Conservation (phyloP, 306 rosid genomes). For the Begonia fuchsioides region DNA sequence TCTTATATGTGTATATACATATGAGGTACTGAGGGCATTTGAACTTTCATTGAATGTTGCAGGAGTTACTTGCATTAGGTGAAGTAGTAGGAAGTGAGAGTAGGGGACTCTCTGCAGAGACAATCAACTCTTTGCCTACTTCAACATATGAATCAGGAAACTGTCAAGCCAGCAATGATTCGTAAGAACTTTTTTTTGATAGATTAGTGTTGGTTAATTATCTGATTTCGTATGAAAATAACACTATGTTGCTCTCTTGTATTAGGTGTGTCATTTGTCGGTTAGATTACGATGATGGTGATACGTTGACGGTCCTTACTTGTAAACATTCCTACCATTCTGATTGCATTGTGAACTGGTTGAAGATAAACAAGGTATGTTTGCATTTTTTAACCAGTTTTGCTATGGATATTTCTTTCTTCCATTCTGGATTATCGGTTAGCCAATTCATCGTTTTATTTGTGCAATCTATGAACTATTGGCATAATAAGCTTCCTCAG, state of each 20-base stretch:
- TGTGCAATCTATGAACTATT: too few relatives aligned
- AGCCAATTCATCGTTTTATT: too few relatives aligned
- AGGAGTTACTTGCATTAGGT: constrained; percentile 87
- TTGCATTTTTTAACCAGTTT: not conserved
- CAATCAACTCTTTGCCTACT: constrained; percentile 61
- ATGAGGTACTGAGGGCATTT: constrained; percentile 38
- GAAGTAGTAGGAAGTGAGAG: constrained; percentile 97
- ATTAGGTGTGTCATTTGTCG: constrained; percentile 92
- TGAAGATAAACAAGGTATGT: constrained; percentile 87
- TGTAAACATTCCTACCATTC: constrained; percentile 94
- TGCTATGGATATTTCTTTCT: too few relatives aligned
- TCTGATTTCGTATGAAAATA: too few relatives aligned
- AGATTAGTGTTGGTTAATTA: too few relatives aligned
- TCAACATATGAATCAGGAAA: constrained; percentile 63
- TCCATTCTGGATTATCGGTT: too few relatives aligned
- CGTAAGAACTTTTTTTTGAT: constrained; percentile 32
- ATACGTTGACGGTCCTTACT: constrained; percentile 70
- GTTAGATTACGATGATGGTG: constrained; percentile 79
- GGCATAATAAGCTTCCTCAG: too few relatives aligned
- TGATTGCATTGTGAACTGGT: constrained; percentile 89
- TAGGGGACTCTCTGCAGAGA: constrained; percentile 77
- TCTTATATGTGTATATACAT: constrained; percentile 8
- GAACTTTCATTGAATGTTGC: constrained; percentile 17
- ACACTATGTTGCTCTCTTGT: constrained; percentile 7
- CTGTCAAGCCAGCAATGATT: constrained; percentile 68